Evolutionary conservation across 441 rosid species (phyloP).

Genomic region (Euphorbia schlechtendalii): DNA sequence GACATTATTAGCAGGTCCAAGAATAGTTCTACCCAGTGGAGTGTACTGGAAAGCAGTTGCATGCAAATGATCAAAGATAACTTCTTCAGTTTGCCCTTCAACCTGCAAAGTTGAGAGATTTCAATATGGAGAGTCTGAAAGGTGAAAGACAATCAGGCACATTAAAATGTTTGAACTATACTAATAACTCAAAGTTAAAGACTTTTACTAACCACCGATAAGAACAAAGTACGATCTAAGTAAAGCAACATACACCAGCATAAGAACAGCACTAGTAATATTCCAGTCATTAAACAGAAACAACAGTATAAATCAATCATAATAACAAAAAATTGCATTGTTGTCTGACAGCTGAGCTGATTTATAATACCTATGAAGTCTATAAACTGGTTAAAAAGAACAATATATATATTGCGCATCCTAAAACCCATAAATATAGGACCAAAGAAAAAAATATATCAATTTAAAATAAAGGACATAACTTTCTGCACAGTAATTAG

Average conservation of each 20-base stretch:
- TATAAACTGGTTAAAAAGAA: background rate
- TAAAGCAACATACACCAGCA: background rate
- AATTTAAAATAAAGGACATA: no score
- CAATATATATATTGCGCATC: background rate
- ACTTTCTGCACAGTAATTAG: background rate
- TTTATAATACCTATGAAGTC: no score
- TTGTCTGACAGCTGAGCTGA: background rate
- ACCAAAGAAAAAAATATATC: background rate
- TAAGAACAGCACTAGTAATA: no score
- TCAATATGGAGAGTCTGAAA: slow-evolving; percentile 6
- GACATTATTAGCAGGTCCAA: slow-evolving; percentile 88
- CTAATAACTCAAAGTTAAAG: background rate
- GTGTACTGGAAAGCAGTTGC: slow-evolving; percentile 97
- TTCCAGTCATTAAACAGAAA: no score
- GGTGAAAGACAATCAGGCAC: background rate
- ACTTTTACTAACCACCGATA: background rate
- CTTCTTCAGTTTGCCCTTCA: slow-evolving; percentile 95
- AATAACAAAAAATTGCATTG: background rate
- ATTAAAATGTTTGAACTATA: slow-evolving; percentile 2
- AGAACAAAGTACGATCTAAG: background rate
- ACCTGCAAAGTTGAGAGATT: slow-evolving; percentile 42
- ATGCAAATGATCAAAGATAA: slow-evolving; percentile 95
- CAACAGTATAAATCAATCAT: background rate
- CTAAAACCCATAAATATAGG: background rate
- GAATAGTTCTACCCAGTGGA: slow-evolving; percentile 93